Evolutionary conservation across 176 grass and related monocot species (phyloP).

Genomic region (bread wheat (Triticum aestivum)): IWGSC_CS_RefSeq_v2.1 NC_057798.1:76929503-76930002

Average conservation of each 20-base stretch:
- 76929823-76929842: no score
- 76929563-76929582: neutral
- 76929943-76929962: no score
- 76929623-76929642: neutral
- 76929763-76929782: neutral
- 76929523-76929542: neutral
- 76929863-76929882: no score
- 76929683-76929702: neutral
- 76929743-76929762: neutral
- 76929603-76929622: neutral
- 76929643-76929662: neutral
- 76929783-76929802: neutral
- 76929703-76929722: neutral
- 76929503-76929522: neutral
- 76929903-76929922: no score
- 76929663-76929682: neutral
- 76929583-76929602: neutral
- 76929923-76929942: no score
- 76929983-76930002: no score
- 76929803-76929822: no score
- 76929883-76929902: no score
- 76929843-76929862: no score
- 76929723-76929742: neutral
- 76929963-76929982: no score
- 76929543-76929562: neutral